Evolutionary conservation across 495 filamentous ascomycete genomes (phyloP), one percentile per base, ranked within the genome.

Genomic region (Friedmanniomyces endolithicus): DNA sequence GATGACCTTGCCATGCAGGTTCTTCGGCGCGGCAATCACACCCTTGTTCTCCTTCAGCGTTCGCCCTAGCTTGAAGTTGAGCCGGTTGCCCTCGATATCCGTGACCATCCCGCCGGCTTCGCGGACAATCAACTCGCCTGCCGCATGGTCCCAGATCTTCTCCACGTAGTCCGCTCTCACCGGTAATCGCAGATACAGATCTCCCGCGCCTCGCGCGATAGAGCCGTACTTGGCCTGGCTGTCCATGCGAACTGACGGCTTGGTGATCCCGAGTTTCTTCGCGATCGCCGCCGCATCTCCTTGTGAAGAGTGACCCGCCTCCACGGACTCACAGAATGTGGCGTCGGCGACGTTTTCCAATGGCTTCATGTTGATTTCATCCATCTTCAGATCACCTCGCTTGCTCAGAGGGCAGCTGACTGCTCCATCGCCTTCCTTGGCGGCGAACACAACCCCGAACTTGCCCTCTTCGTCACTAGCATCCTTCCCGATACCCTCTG

Each of bases 111-210:
- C 94, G 47, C 94, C 92, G 4, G 94, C 89, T 70, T 99, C 92
- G 46, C 88, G 78, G 11, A 95, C 89, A 61, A 99, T 90, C 49
- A 99, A 69, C 57, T 94, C 89, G 33, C 92, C 92, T n/a, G 88
- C 90, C 29, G 90, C 94, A 70, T 99, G 92, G 67, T 99, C 92
- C 92, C 92, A 99, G 60, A 99, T 97, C 77, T 99, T 99, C 76
- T 99, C 92, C 71, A 94, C 81, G 70, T 97, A 99, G 23, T 82
- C 81, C 64, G 82, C 83, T 62, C 77, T 83, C 12, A 84, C 82
- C 17, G 94, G 92, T 27, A 99, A 71, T 48, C 92, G 77, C 60
- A 98, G 73, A 68, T 97, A 97, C 59, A 99, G 81, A 63, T 99
- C 94, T 41, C 89, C 92, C 7, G 90, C 89, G 23, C 92, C 92